Evolutionary conservation across 176 grass and related monocot species (phyloP), one percentile per base, ranked within the genome.

Genomic region (bread wheat (Triticum aestivum)): DNA sequence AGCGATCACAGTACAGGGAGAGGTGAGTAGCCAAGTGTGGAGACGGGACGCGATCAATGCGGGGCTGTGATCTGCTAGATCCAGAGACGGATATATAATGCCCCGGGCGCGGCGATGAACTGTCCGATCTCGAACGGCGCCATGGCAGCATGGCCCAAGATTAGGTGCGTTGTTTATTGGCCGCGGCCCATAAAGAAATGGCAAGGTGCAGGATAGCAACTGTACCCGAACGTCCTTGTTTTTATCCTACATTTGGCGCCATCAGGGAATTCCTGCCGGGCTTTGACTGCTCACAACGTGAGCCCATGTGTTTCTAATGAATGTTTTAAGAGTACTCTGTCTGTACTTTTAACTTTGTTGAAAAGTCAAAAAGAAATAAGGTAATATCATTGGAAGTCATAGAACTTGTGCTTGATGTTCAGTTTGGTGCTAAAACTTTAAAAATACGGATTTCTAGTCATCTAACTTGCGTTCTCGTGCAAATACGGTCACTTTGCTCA

Each of bases 231-330:
- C 26, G 84, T 79, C 80, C 32, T 90, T 74, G 89, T 87, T 87
- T 90, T 90, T 79, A 87, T 83, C 44, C 42, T 73, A 80, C 65
- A n/a, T 41, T 73, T 79, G 74, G 74, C 32, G 24, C 79, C 80
- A 90, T 79, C 84, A 67, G 59, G 58, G 79, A 87, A 90, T 87
- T 83, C 44, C 79, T 87, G 85, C 74, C 75, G 18, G 61, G 27
- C 75, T 84, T 90, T 90, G 85, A 90, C 80, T 80, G 80, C 79
- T 67, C 67, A n/a, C 45, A 87, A 49, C 80, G 82, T 79, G 73
- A 86, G 39, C 62, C 42, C 79, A 79, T 83, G 42, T 83, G 58
- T 33, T 44, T 8, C 82, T 44, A 11, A 61, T 75, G 24, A 21
- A 62, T 21, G 74, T n/a, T 41, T 42, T n/a, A 21, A 64, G 37